Percentiles rank a stretch among this genome's conserved stretches.
Conservation (phyloP, 768 basidiomycete genomes). For the Russula emetica region DNA sequence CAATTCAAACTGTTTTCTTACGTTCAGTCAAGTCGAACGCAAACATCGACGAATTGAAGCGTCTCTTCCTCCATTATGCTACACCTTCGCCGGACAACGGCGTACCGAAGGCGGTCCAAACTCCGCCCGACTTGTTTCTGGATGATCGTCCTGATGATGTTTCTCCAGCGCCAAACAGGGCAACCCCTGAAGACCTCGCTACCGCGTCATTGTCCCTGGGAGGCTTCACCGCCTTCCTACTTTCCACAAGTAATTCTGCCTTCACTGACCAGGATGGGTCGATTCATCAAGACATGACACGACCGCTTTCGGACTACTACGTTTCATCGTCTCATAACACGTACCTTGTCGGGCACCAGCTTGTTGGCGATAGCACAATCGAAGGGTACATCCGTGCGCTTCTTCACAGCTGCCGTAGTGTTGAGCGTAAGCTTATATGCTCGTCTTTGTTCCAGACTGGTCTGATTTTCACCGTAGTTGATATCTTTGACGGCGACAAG, state of each 20-base stretch:
- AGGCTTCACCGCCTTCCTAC: conserved; percentile 72
- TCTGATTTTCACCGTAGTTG: conserved; percentile 52
- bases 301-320: conserved; percentile 82
- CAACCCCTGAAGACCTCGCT: conserved; percentile 16
- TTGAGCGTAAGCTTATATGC: conserved; percentile 63
- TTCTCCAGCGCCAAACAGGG: conserved; percentile 8
- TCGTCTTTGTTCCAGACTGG: not conserved
- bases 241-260: conserved; percentile 71
- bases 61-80: conserved; percentile 41
- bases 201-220: conserved; percentile 44
- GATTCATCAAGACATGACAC: conserved; percentile 81
- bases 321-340: conserved; percentile 92
- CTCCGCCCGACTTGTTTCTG: conserved; percentile 32
- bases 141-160: conserved; percentile 7
- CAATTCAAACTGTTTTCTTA: conserved; percentile 30
- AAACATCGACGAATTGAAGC: conserved; percentile 33
- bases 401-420: conserved; percentile 85
- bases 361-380: conserved; percentile 82
- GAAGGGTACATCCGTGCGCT: conserved; percentile 93
- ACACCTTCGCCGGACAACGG: conserved; percentile 20
- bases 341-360: conserved; percentile 81
- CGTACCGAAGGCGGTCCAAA: conserved; percentile 26
- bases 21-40: conserved; percentile 33
- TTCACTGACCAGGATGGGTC: conserved; percentile 49
- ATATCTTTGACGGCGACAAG: conserved; percentile 82